Evolutionary conservation across 2,329 filamentous ascomycete genomes (phyloP), one percentile per base, ranked within the genome.

Genomic region (Eurotiales sp.): DNA sequence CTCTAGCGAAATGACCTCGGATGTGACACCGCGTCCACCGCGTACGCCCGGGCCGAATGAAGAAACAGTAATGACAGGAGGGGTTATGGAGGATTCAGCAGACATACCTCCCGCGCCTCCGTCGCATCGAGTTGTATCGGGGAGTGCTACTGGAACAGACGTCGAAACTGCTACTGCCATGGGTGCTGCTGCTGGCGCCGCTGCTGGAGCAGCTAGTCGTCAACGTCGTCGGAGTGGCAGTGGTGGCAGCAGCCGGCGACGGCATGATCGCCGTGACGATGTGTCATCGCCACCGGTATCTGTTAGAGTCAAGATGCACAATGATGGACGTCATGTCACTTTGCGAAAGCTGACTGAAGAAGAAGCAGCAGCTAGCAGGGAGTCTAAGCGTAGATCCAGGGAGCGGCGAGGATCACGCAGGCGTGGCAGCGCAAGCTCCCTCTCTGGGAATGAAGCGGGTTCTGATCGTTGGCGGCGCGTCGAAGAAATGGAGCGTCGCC

Each of bases 261-360:
- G 46, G 14, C 43, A 74, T 40, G 72, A 74, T 55, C 63, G 58
- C 32, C 64, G 69, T 36, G 71, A 75, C 40, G 72, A 74, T 54
- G 67, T 76, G 25, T 73, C 72, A 21, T 81, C 79, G 0, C 81
- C 80, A n/a, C 80, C 81, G 2, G 80, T 84, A 42, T 82, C 78
- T 25, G 77, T 86, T 50, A 83, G 84, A 63, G 77, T 85, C 37
- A 83, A 83, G 61, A 82, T 84, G 76, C 81, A 84, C 64, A 77
- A 79, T 52, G 81, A 85, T 56, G 81, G 81, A 21, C 75, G 81
- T 7, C 79, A 83, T 59, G 81, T 86, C 30, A 86, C 83, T 2
- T 72, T 86, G 7, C 74, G 82, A 23, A 72, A 81, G 11, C 68
- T 86, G 22, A 82, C 80, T 10, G 79, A 83, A 59, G 77, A 83